Evolutionary conservation across 139 green algal genomes (phyloP), one percentile per base, ranked within the genome.

Genomic region (Chlorella sp.): DNA sequence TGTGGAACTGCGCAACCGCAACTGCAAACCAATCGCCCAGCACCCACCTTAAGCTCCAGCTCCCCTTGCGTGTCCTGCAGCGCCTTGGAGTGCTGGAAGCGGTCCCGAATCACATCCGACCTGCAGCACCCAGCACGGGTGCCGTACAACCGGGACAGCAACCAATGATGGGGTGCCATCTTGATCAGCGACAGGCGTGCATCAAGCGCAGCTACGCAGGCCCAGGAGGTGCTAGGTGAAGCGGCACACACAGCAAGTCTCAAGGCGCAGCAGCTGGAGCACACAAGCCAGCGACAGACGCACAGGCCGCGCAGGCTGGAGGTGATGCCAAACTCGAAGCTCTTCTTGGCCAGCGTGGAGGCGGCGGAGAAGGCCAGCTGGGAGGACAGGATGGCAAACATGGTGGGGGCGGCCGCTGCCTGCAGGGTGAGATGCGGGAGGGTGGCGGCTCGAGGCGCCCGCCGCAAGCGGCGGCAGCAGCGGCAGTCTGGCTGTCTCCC

Each of bases 261-360:
- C n/a, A n/a, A n/a, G n/a, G n/a, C n/a, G n/a, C n/a, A n/a, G n/a
- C n/a, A n/a, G n/a, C n/a, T n/a, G n/a, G n/a, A n/a, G n/a, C n/a
- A n/a, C n/a, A n/a, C n/a, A n/a, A n/a, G n/a, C n/a, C n/a, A n/a
- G n/a, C n/a, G n/a, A n/a, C n/a, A 54, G 4, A 60, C 51, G 51
- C 51, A 60, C 76, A 82, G 56, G 56, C 76, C 76, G 51, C 51
- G 51, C 51, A 60, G 51, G 51, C 26, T 72, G 51, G 38, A 82
- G 76, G 56, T 73, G 56, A 82, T 82, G 56, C 36, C 56, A 32
- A 82, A 82, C 56, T 82, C 76, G 28, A 82, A 82, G 36, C 56
- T 82, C 38, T 82, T 72, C 76, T 82, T 82, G 26, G 76, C 76
- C 24, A 82, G 76, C 9, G 76, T 82, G 56, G 76, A 73, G 54